A percentile compares a stretch with the other conserved stretches of the same genome.
phyloP scores from a whole-genome alignment of 148 eudicot species.

The Spergularia bocconei region DNA sequence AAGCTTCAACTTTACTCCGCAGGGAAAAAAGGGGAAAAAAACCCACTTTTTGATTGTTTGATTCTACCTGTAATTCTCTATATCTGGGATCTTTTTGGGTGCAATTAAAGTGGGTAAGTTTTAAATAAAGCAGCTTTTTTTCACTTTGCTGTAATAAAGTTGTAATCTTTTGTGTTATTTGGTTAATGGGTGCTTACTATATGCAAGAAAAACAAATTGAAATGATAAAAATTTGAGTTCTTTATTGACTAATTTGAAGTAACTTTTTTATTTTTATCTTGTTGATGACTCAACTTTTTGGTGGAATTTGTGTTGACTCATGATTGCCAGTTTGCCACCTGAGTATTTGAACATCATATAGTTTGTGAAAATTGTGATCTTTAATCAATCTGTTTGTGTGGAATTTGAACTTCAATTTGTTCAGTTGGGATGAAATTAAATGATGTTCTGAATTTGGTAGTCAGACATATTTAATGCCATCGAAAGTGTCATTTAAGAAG shows the following conservation, averaged over 20 bases:
- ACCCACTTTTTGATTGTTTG: not conserved
- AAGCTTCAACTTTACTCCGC: not conserved
- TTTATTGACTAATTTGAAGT: constrained; percentile 9
- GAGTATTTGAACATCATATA: constrained; percentile 6
- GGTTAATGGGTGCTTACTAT: not conserved
- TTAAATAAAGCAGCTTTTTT: constrained; percentile 10
- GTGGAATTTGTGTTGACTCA: constrained; percentile 17
- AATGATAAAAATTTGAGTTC: not conserved
- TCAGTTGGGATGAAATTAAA: constrained; percentile 23
- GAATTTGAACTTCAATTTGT: constrained; percentile 20
- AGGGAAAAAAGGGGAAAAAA: not conserved
- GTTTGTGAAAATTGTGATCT: constrained; percentile 24
- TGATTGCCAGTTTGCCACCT: constrained; percentile 24
- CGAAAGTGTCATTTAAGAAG: constrained; percentile 14
- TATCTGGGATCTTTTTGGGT: not conserved
- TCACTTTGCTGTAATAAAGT: constrained; percentile 9
- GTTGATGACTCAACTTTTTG: constrained; percentile 9
- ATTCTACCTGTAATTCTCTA: not conserved
- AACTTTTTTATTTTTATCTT: not conserved
- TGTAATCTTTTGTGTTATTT: constrained; percentile 14
- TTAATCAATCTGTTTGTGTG: constrained; percentile 8
- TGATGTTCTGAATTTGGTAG: constrained; percentile 16
- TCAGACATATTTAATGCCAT: not conserved
- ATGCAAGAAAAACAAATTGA: not conserved
- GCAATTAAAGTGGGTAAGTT: constrained; percentile 31